Evolutionary conservation across 495 filamentous ascomycete species (phyloP).

Genomic region (Bacidia rubella): DNA sequence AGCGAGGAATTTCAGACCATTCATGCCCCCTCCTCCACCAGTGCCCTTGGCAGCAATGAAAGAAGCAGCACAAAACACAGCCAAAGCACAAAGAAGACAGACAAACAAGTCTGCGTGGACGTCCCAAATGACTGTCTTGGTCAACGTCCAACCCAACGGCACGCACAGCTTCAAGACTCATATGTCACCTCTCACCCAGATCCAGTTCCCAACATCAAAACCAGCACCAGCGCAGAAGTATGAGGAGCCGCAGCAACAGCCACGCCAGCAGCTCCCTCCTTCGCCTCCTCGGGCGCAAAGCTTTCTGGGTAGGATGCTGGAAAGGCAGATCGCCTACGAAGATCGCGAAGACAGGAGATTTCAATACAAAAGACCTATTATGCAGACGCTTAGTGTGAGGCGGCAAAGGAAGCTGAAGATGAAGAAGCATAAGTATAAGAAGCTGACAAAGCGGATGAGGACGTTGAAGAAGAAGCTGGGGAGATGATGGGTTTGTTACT

Average conservation of each 20-base stretch:
- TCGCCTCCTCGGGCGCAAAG: conserved; percentile 7
- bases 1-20: conserved; percentile 54
- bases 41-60: conserved; percentile 33
- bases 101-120: conserved; percentile 48
- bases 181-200: conserved; percentile 12
- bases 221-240: background rate
- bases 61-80: conserved; percentile 1
- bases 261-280: background rate
- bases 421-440: conserved; percentile 99
- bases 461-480: conserved; percentile 75
- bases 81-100: conserved; percentile 2
- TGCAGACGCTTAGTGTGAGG: conserved; percentile 69
- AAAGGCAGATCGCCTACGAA: conserved; percentile 7
- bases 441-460: conserved; percentile 84
- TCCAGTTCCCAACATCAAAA: background rate
- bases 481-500: background rate
- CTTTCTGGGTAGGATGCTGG: conserved; percentile 11
- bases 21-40: conserved; percentile 64
- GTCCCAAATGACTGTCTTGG: conserved; percentile 68
- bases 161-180: conserved; percentile 42
- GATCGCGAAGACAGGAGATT: conserved; percentile 11
- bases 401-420: conserved; percentile 86
- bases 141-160: conserved; percentile 57
- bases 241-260: background rate
- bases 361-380: conserved; percentile 6